These are phyloP conservation scores for Moniliophthora roreri DNA, from an alignment of 1,284 basidiomycete species.

Conservation along the genomic window DNA sequence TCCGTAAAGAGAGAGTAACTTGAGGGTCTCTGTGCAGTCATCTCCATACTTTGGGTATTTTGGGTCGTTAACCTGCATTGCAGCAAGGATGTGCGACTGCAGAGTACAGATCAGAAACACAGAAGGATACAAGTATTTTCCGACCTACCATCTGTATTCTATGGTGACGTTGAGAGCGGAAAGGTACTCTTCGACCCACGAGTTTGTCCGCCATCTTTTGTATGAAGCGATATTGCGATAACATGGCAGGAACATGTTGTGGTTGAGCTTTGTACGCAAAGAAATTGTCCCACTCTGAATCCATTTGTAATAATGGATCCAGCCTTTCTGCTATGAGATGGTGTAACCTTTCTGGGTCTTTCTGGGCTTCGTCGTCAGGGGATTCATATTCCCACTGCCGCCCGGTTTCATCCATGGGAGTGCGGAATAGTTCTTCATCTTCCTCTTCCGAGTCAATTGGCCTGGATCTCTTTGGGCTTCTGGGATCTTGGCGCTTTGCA, in stretches of 20 bases:
- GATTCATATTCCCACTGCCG: conserved; percentile 23
- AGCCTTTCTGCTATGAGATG: conserved; percentile 38
- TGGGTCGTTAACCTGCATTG: conserved; percentile 41
- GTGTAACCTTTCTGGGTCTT: conserved; percentile 34
- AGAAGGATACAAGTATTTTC: not conserved
- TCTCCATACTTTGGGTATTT: conserved; percentile 38
- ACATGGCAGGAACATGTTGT: conserved; percentile 38
- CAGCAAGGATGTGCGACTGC: conserved; percentile 55
- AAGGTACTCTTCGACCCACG: conserved; percentile 27
- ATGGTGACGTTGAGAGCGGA: conserved; percentile 3
- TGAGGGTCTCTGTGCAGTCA: conserved; percentile 50
- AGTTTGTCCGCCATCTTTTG: conserved; percentile 41
- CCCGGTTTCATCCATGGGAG: conserved; percentile 10
- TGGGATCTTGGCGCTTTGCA: conserved; percentile 2
- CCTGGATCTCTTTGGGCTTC: not conserved
- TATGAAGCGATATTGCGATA: conserved; percentile 48
- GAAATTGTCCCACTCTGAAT: conserved; percentile 39
- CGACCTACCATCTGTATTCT: conserved; percentile 31
- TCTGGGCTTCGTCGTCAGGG: conserved; percentile 29
- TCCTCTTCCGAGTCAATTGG: not conserved
- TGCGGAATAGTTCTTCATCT: conserved; percentile 18
- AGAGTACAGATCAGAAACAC: conserved; percentile 8
- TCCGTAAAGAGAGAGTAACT: conserved; percentile 56
- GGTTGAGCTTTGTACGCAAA: conserved; percentile 40
- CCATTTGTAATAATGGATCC: conserved; percentile 36